These are phyloP conservation scores for Fragaria ananassa DNA, from an alignment of 306 rosid genomes.

Conservation along the genomic window DNA sequence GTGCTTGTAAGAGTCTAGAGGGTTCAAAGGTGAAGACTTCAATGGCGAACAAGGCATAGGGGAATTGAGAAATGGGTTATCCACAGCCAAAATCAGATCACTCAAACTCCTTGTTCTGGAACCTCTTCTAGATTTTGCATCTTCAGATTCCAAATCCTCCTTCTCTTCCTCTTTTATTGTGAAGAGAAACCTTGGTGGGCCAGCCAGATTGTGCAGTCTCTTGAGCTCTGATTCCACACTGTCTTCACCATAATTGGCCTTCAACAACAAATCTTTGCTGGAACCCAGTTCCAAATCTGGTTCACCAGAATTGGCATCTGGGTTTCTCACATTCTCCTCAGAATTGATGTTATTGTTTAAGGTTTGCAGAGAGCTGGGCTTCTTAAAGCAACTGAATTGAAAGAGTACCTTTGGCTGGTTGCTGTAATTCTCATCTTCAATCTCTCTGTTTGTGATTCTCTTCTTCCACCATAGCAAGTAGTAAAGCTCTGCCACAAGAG, in stretches of 20 bases:
- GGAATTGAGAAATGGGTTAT: conserved; percentile 44
- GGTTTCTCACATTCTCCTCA: conserved; percentile 18
- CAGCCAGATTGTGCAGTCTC: conserved; percentile 83
- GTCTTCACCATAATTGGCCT: conserved; percentile 50
- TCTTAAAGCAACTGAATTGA: conserved; percentile 48
- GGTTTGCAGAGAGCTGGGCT: conserved; percentile 25
- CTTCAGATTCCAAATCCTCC: conserved; percentile 89
- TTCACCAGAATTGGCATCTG: conserved; percentile 33
- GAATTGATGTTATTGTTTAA: not conserved
- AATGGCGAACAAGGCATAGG: conserved; percentile 60
- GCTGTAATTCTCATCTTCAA: conserved; percentile 39
- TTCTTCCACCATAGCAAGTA: conserved; percentile 78
- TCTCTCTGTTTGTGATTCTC: conserved; percentile 45
- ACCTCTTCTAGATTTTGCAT: conserved; percentile 62
- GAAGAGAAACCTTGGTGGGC: conserved; percentile 88
- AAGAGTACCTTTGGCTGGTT: conserved; percentile 44
- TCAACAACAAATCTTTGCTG: conserved; percentile 42
- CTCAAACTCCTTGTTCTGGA: conserved; percentile 70
- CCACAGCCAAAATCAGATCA: conserved; percentile 48
- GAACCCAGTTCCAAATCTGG: conserved; percentile 47
- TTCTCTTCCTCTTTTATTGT: conserved; percentile 82
- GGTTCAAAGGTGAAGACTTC: conserved; percentile 41
- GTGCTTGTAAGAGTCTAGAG: conserved; percentile 49
- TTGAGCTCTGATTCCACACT: conserved; percentile 68
- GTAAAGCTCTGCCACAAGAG: conserved; percentile 67